Base-by-base conservation (phyloP, 306 rosid species). In the Purshia tridentata region DNA sequence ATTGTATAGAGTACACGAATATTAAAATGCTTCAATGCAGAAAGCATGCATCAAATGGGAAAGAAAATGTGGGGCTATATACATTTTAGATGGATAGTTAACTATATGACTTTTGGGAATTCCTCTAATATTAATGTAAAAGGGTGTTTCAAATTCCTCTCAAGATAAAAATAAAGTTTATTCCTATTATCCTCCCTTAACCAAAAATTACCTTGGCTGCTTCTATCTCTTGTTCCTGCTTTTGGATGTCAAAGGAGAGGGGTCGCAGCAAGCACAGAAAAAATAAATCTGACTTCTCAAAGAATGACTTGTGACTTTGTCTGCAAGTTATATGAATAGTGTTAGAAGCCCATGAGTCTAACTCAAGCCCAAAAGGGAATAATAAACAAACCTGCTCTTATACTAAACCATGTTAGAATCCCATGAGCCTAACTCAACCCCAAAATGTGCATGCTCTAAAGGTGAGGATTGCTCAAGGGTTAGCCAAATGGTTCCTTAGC, bases 251-350 rank as follows among this genome's bases (percentile, higher is more conserved):
- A 50, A 49, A 87, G 68, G 96, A 82, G 74, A 84, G 81, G 45
- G 97, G 90, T 54, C 59, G 87, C 81, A 89, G 14, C 86, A 89
- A 40, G 87, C 98, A 94, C 64, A 91, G 73, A 57, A 91, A 85
- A 84, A 81, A 91, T 55, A 94, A 78, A 78, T 89, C 90, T 13
- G 96, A 91, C 85, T 94, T 94, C 66, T 86, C 89, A 84, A 84
- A 89, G 80, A 91, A 89, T 40, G 85, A 50, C 83, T 84, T 77
- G 81, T 85, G 96, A 65, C 84, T 85, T 78, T 91, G 89, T 64
- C 98, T 94, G 92, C 70, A 78, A 67, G 52, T 69, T 46, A 59
- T 59, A 71, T 58, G 66, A 41, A 40, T 35, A 12, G 40, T 40
- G 35, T 29, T 29, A 29, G 35, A 29, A 29, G 35, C 35, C 35